Evolutionary conservation across 768 basidiomycete species (phyloP).

Genomic region (Kwoniella sp.): DNA sequence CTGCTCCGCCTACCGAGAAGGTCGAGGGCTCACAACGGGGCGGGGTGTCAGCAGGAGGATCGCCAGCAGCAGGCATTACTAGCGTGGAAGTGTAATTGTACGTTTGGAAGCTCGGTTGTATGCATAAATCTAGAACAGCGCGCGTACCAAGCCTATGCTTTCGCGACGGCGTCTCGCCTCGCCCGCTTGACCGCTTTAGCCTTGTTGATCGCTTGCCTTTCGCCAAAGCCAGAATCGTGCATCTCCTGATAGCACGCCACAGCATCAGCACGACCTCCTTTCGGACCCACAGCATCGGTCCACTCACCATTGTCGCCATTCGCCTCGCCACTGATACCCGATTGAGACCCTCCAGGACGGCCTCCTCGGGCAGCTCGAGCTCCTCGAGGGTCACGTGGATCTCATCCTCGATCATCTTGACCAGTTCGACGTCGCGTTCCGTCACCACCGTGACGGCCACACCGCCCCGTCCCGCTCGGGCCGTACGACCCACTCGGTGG

Average conservation of each 20-base stretch:
- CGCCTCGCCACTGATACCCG: constrained; percentile 87
- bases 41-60: too few relatives aligned
- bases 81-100: too few relatives aligned
- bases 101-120: too few relatives aligned
- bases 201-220: constrained; percentile 75
- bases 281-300: neutral
- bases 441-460: constrained; percentile 91
- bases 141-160: neutral
- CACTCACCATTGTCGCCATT: constrained; percentile 81
- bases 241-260: constrained; percentile 52
- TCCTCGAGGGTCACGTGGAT: constrained; percentile 81
- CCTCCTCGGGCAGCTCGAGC: constrained; percentile 69
- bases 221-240: constrained; percentile 82
- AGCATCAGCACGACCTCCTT: neutral
- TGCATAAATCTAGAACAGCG: neutral
- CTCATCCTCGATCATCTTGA: constrained; percentile 75
- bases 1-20: too few relatives aligned
- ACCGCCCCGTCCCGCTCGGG: constrained; percentile 82
- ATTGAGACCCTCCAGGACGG: constrained; percentile 79
- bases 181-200: constrained; percentile 56
- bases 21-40: too few relatives aligned
- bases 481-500: constrained; percentile 90
- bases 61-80: too few relatives aligned
- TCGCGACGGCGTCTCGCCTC: constrained; percentile 35
- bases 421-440: constrained; percentile 80